Percentiles rank a stretch among this genome's conserved stretches.
Evolutionary conservation across 2,329 filamentous ascomycete genomes (phyloP).

Genomic region (Arthrobotrys sphaeroides): DNA sequence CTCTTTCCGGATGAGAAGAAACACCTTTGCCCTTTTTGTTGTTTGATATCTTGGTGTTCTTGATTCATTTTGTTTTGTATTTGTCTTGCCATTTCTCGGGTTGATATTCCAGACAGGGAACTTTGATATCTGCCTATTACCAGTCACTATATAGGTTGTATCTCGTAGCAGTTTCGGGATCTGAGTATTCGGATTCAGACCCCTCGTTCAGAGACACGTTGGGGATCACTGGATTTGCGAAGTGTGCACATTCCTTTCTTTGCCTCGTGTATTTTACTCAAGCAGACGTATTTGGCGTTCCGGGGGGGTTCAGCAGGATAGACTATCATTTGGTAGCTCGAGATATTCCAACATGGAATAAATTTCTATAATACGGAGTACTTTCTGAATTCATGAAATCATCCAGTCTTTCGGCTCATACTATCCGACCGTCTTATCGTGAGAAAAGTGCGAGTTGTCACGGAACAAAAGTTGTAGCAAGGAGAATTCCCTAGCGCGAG

Average conservation of each 20-base stretch:
- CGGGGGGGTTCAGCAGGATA: not conserved
- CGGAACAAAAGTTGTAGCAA: not conserved
- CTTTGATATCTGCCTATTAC: not conserved
- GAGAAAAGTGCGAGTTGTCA: not conserved
- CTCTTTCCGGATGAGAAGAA: not conserved
- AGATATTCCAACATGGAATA: not conserved
- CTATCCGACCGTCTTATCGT: not conserved
- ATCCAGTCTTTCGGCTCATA: not conserved
- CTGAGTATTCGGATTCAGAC: not conserved
- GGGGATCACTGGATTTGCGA: too few species aligned
- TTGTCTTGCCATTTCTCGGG: not conserved
- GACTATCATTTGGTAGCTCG: not conserved
- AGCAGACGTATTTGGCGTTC: constrained; percentile 10
- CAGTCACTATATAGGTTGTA: not conserved
- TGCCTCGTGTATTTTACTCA: not conserved
- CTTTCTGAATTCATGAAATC: not conserved
- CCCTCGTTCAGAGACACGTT: not conserved
- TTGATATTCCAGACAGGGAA: constrained; percentile 14
- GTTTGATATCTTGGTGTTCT: not conserved
- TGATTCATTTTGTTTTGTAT: not conserved
- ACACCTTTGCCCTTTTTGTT: not conserved
- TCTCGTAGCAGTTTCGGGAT: not conserved
- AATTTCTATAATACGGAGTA: constrained; percentile 8
- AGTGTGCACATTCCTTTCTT: not conserved
- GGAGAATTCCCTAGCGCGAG: not conserved